phyloP scores from a whole-genome alignment of 306 rosid species.

The Boehmeria nivea region DNA sequence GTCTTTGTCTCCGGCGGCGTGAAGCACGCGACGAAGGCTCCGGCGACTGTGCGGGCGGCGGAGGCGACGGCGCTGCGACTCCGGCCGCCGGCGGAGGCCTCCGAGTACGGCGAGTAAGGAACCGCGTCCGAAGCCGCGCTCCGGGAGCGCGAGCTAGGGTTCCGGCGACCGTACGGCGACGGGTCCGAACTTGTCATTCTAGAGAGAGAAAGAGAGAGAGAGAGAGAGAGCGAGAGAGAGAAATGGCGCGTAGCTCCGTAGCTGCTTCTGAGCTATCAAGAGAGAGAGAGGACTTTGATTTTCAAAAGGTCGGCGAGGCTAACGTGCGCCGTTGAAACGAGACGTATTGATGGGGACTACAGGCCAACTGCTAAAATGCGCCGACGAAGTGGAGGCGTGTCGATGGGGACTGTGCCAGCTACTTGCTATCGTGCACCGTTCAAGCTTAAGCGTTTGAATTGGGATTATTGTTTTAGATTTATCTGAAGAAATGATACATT shows the following conservation, averaged over 20 bases:
- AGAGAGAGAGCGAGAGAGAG: constrained; percentile 4
- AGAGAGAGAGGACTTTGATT: constrained; percentile 20
- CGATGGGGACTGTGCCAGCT: too few relatives aligned
- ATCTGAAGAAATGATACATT: too few relatives aligned
- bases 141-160: constrained; percentile 30
- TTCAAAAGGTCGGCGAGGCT: not conserved
- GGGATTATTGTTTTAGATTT: too few relatives aligned
- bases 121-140: constrained; percentile 28
- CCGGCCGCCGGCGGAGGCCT: constrained; percentile 14
- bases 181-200: constrained; percentile 29
- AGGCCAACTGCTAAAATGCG: not conserved
- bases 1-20: constrained; percentile 54
- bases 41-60: constrained; percentile 57
- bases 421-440: too few relatives aligned
- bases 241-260: constrained; percentile 24
- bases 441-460: too few relatives aligned
- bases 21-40: constrained; percentile 59
- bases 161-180: constrained; percentile 20
- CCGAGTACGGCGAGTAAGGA: constrained; percentile 37
- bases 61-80: constrained; percentile 32
- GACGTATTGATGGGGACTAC: not conserved
- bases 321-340: constrained; percentile 7
- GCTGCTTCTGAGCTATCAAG: not conserved
- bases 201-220: constrained; percentile 2
- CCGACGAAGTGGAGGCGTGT: not conserved